Conservation (phyloP, 2,329 filamentous ascomycete species). For the Dactylellina cionopaga region DNA sequence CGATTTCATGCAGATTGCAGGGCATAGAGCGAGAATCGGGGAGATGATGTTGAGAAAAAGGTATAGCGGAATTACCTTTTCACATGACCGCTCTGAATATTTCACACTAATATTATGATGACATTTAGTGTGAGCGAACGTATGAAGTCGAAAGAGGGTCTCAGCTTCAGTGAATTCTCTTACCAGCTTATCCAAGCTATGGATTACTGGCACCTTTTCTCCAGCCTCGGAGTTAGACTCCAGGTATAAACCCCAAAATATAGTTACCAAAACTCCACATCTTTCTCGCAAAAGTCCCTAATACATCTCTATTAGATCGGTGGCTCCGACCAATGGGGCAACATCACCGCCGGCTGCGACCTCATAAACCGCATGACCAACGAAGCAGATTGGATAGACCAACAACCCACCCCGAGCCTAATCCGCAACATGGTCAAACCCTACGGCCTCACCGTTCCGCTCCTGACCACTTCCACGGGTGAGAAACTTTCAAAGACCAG, state of each 20-base stretch:
- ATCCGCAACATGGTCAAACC: conserved; percentile 62
- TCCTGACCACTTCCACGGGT: conserved; percentile 84
- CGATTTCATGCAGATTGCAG: conserved; percentile 79
- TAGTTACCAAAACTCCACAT: neutral
- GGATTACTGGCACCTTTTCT: conserved; percentile 94
- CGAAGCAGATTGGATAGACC: conserved; percentile 58
- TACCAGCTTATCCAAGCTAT: conserved; percentile 95
- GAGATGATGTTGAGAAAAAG: conserved; percentile 89
- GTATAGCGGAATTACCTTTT: conserved; percentile 70
- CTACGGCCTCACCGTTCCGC: conserved; percentile 87
- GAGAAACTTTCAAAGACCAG: conserved; percentile 95
- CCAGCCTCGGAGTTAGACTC: conserved; percentile 67
- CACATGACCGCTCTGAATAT: neutral
- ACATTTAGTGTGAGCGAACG: conserved; percentile 76
- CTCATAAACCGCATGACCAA: conserved; percentile 74
- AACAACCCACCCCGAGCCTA: conserved; percentile 38
- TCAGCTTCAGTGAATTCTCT: conserved; percentile 92
- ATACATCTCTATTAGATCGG: conserved; percentile 75
- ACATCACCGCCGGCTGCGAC: conserved; percentile 90
- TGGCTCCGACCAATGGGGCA: conserved; percentile 94
- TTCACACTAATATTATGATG: neutral
- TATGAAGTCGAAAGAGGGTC: conserved; percentile 84
- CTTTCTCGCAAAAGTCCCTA: neutral
- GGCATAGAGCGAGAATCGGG: conserved; percentile 78
- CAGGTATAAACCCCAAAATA: conserved; percentile 49